Evolutionary conservation across 345 rosid genomes (phyloP), one percentile per base, ranked within the genome.

Genomic region (Gossypium mustelinum): DNA sequence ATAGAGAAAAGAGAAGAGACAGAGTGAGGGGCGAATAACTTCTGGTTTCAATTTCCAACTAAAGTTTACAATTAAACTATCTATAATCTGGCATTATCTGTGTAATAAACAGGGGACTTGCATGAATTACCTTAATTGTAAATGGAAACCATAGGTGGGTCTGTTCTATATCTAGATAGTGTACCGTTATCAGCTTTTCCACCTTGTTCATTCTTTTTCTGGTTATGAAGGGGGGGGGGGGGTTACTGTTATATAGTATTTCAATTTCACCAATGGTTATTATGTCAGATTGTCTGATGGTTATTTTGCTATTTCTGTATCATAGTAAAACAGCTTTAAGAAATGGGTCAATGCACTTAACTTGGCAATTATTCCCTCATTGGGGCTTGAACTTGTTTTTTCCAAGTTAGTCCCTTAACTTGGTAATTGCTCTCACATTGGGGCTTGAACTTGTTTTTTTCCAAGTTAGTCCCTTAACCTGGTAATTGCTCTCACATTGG

Each of bases 131-230:
- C 44, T 9, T 29, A 25, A 4, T 20, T 50, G 27, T 67, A 44
- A 45, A 4, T 25, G 58, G 58, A 50, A 25, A 16, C 44, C 7
- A 51, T 14, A 9, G 59, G 59, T 69, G 45, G 24, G 16, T 13
- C 22, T 13, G 11, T 14, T 13, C 20, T 16, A 16, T 62, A 62
- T 16, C 59, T 69, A 51, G 45, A 51, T 50, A 25, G 9, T 57
- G 10, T 57, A 57, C 29, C 4, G 22, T 51, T 69, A 69, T 69
- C 72, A 68, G 34, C 45, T 16, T 25, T 69, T 69, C 59, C 22
- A 51, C 11, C 45, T 50, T 25, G 24, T 50, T 8, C 16, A 24
- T 45, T 9, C 58, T n/a, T 25, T 60, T 69, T 51, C 27, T 68
- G 54, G 8, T 68, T 50, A 45, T 20, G 16, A 41, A 20, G 45